Percentiles rank a stretch among this genome's conserved stretches.
These are phyloP conservation scores for Telopea speciosissima DNA, from an alignment of 177 flowering plant species.

Conservation along the genomic window DNA sequence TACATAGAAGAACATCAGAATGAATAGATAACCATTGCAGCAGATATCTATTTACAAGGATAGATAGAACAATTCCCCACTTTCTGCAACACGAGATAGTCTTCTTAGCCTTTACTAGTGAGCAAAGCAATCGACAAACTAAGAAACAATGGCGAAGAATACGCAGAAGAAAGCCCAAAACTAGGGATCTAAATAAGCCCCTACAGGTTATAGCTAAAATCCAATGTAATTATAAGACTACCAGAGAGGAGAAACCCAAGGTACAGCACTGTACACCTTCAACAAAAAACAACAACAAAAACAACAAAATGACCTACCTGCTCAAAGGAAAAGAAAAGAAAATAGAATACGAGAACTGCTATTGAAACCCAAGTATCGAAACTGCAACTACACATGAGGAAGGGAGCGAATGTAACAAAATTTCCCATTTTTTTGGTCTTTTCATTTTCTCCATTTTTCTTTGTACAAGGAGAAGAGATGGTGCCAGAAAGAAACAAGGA, in stretches of 20 bases:
- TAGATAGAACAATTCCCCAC: too few species aligned
- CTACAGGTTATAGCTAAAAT: too few species aligned
- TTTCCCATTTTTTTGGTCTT: constrained; percentile 14
- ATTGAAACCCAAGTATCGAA: neutral
- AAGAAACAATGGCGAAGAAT: too few species aligned
- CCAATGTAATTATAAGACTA: too few species aligned
- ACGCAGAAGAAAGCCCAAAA: too few species aligned
- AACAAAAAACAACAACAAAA: neutral
- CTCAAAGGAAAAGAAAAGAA: neutral
- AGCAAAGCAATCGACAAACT: too few species aligned
- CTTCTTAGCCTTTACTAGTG: too few species aligned
- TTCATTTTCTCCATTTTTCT: neutral
- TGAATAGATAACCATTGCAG: too few species aligned
- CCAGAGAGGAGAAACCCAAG: neutral
- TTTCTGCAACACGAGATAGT: too few species aligned
- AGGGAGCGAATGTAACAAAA: constrained; percentile 23
- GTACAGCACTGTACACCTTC: neutral
- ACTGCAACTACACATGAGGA: neutral
- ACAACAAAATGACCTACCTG: neutral
- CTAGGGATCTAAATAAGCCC: too few species aligned
- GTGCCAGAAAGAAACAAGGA: neutral
- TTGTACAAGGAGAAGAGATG: constrained; percentile 21
- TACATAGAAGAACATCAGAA: too few species aligned
- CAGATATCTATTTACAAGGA: too few species aligned
- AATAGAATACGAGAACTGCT: neutral